These are phyloP conservation scores for Mortierella polycephala DNA, from an alignment of 371 early-diverging fungal species.

Conservation along the genomic window DNA sequence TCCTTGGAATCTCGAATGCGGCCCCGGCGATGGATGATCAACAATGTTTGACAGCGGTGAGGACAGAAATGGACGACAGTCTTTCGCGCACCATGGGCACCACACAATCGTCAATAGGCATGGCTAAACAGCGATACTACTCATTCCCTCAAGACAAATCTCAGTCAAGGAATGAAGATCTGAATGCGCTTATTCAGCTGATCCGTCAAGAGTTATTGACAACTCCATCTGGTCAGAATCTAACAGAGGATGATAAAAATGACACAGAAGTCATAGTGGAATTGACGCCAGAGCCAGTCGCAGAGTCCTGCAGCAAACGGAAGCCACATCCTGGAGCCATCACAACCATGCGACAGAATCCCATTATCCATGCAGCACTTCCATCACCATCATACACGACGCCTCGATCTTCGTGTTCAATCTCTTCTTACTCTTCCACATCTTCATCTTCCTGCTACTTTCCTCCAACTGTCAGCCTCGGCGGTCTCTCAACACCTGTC, in stretches of 20 bases:
- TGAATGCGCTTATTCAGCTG: conserved; percentile 13
- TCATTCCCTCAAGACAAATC: background rate
- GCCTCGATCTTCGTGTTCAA: background rate
- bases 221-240: background rate
- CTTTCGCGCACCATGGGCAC: too few relatives aligned
- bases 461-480: background rate
- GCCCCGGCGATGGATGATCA: background rate
- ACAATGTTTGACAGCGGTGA: background rate
- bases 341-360: background rate
- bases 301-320: background rate
- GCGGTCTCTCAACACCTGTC: conserved; percentile 16
- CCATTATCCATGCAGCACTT: background rate
- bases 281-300: too few relatives aligned
- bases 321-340: background rate
- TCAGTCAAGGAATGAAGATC: background rate
- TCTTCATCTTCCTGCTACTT: conserved; percentile 10
- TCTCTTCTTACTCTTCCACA: conserved; percentile 7
- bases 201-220: conserved; percentile 10
- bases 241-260: too few relatives aligned
- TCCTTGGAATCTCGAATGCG: conserved; percentile 17
- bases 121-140: too few relatives aligned
- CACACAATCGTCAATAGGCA: too few relatives aligned
- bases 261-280: background rate
- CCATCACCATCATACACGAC: conserved; percentile 1
- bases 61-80: background rate